phyloP scores from a whole-genome alignment of 1,284 basidiomycete species.

The Microbotryum scabiosae region DNA sequence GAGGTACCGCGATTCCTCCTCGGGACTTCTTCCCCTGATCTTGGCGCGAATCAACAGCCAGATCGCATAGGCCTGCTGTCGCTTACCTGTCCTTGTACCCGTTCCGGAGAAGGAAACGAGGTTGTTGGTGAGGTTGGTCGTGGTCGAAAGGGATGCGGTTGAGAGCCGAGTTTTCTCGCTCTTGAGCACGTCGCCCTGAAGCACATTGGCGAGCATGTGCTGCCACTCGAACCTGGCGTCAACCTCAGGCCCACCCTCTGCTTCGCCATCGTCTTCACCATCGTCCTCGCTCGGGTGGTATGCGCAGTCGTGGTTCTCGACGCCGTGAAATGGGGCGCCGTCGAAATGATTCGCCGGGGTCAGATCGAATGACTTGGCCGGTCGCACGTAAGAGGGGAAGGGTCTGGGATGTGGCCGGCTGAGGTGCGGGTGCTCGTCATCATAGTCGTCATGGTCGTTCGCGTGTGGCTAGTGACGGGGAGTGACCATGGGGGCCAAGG shows the following conservation, averaged over 20 bases:
- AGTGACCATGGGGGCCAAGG: background rate
- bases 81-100: slow-evolving; percentile 30
- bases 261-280: slow-evolving; percentile 10
- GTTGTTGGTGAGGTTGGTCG: slow-evolving; percentile 27
- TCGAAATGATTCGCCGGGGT: slow-evolving; percentile 13
- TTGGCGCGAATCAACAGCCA: slow-evolving; percentile 89
- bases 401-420: slow-evolving; percentile 10
- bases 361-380: slow-evolving; percentile 23
- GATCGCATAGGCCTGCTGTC: slow-evolving; percentile 48
- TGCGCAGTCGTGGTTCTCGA: too few species aligned
- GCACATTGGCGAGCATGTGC: slow-evolving; percentile 81
- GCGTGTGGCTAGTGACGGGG: background rate
- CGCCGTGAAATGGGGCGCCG: too few species aligned
- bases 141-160: slow-evolving; percentile 31
- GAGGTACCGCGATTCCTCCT: slow-evolving; percentile 70
- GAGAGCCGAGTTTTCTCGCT: slow-evolving; percentile 76
- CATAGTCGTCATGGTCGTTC: slow-evolving; percentile 18
- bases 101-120: slow-evolving; percentile 9
- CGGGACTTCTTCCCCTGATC: slow-evolving; percentile 66
- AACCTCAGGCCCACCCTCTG: slow-evolving; percentile 23
- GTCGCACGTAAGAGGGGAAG: slow-evolving; percentile 13
- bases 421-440: slow-evolving; percentile 6
- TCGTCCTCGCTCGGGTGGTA: background rate
- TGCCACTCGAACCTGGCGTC: slow-evolving; percentile 79
- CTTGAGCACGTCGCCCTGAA: slow-evolving; percentile 84